Percentiles rank a stretch among this genome's conserved stretches.
These are phyloP conservation scores for Diaporthe helianthi DNA, from an alignment of 2,329 filamentous ascomycete genomes.

Conservation along the genomic window DNA sequence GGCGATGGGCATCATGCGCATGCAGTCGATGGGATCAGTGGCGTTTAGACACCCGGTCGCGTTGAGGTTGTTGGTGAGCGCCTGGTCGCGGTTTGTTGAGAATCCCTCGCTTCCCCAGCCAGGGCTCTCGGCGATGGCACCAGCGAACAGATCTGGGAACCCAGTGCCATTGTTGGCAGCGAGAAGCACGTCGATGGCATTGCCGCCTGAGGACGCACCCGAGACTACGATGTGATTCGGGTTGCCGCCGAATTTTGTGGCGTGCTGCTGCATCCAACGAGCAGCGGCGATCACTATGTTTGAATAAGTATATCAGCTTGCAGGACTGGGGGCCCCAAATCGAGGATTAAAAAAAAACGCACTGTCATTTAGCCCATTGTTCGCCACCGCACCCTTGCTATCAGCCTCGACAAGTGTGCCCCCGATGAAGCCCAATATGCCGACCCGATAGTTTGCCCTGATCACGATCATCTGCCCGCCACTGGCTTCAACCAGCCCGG, in stretches of 20 bases:
- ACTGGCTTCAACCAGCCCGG: constrained; percentile 26
- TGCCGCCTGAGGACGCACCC: constrained; percentile 19
- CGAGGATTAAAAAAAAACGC: background rate
- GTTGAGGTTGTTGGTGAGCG: constrained; percentile 22
- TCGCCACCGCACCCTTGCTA: constrained; percentile 15
- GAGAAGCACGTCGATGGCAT: constrained; percentile 29
- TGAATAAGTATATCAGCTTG: background rate
- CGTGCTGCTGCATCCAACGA: constrained; percentile 28
- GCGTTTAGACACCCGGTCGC: constrained; percentile 23
- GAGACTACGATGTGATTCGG: constrained; percentile 29
- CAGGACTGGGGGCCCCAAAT: background rate
- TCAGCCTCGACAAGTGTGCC: constrained; percentile 27
- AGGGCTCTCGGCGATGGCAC: constrained; percentile 25
- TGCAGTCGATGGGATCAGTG: constrained; percentile 25
- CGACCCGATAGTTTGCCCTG: constrained; percentile 27
- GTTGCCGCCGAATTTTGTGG: constrained; percentile 30
- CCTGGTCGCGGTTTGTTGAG: constrained; percentile 13
- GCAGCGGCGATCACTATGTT: constrained; percentile 24
- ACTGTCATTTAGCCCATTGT: constrained; percentile 30
- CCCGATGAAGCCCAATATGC: constrained; percentile 29
- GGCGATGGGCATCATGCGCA: constrained; percentile 28
- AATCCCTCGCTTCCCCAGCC: constrained; percentile 25
- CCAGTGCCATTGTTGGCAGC: constrained; percentile 29
- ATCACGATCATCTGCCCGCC: constrained; percentile 29
- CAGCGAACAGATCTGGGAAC: constrained; percentile 25